These are phyloP conservation scores for Cystofilobasidium macerans DNA, from an alignment of 768 basidiomycete genomes.

Conservation along the genomic window DNA sequence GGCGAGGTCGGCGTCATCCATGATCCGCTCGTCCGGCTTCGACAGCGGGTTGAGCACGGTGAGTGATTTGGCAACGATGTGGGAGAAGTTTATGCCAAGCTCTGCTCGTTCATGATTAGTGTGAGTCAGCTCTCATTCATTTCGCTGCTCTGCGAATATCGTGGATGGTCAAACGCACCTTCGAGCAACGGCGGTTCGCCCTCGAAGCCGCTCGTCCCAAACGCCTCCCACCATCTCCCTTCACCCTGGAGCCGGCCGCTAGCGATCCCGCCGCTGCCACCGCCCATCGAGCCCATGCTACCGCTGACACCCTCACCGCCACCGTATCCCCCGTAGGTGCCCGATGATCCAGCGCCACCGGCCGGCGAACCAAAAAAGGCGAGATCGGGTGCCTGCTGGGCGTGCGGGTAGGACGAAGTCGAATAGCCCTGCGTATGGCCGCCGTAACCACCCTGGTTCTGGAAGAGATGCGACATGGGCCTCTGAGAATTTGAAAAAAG, in stretches of 20 bases:
- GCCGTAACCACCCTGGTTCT: not conserved
- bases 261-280: not conserved
- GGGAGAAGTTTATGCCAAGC: conserved; percentile 92
- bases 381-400: conserved; percentile 13
- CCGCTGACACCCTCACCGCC: conserved; percentile 2
- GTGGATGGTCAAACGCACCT: conserved; percentile 47
- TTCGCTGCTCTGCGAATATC: not conserved
- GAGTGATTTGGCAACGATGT: conserved; percentile 85
- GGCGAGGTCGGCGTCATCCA: conserved; percentile 98
- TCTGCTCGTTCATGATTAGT: conserved; percentile 57
- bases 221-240: conserved; percentile 88
- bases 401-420: not conserved
- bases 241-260: conserved; percentile 30
- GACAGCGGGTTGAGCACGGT: conserved; percentile 89
- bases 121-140: not conserved
- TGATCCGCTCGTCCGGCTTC: conserved; percentile 75
- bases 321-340: not conserved
- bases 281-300: conserved; percentile 23
- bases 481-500: too few relatives aligned
- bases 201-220: conserved; percentile 88
- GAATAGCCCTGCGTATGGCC: conserved; percentile 5
- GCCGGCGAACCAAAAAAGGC: not conserved
- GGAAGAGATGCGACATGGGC: conserved; percentile 16
- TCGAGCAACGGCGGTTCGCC: conserved; percentile 91
- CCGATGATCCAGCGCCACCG: not conserved